Percentiles rank a stretch among this genome's conserved stretches.
Conservation (phyloP, 2,329 filamentous ascomycete species). For the Monosporascus sp. region DNA sequence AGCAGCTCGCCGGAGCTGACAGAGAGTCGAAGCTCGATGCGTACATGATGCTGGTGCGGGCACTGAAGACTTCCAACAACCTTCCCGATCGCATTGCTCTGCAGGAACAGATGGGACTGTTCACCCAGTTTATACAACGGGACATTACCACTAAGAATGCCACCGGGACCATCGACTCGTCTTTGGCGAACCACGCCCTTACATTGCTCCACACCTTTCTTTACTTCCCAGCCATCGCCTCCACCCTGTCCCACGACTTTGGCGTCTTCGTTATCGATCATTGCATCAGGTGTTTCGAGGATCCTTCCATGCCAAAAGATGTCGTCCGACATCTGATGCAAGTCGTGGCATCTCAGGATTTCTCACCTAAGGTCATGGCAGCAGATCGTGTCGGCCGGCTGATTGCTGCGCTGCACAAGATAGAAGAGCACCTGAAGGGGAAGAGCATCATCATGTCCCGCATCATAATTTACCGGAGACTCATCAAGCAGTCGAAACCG, state of each 20-base stretch:
- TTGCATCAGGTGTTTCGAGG: slow-evolving; percentile 67
- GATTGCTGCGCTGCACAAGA: slow-evolving; percentile 62
- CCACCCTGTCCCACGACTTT: slow-evolving; percentile 71
- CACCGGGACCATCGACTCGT: slow-evolving; percentile 55
- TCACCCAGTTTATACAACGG: slow-evolving; percentile 77
- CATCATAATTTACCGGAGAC: slow-evolving; percentile 69
- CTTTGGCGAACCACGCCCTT: slow-evolving; percentile 71
- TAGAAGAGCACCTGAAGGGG: slow-evolving; percentile 69
- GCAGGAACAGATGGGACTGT: slow-evolving; percentile 66
- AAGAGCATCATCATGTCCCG: slow-evolving; percentile 77
- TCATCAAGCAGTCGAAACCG: slow-evolving; percentile 65
- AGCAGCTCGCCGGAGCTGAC: slow-evolving; percentile 72
- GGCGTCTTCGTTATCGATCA: slow-evolving; percentile 75
- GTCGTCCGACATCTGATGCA: slow-evolving; percentile 75
- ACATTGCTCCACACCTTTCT: slow-evolving; percentile 73
- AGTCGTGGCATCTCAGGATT: slow-evolving; percentile 74
- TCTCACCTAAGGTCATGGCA: slow-evolving; percentile 69
- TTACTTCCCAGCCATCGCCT: slow-evolving; percentile 65
- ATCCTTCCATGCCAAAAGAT: slow-evolving; percentile 65
- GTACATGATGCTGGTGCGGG: slow-evolving; percentile 72
- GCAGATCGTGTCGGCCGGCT: slow-evolving; percentile 64
- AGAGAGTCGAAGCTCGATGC: slow-evolving; percentile 73
- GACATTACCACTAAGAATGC: slow-evolving; percentile 63
- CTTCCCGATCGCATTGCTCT: slow-evolving; percentile 70
- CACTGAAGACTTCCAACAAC: slow-evolving; percentile 75